phyloP scores from a whole-genome alignment of 129 eudicot genomes.

The Flaveria linearis region DNA sequence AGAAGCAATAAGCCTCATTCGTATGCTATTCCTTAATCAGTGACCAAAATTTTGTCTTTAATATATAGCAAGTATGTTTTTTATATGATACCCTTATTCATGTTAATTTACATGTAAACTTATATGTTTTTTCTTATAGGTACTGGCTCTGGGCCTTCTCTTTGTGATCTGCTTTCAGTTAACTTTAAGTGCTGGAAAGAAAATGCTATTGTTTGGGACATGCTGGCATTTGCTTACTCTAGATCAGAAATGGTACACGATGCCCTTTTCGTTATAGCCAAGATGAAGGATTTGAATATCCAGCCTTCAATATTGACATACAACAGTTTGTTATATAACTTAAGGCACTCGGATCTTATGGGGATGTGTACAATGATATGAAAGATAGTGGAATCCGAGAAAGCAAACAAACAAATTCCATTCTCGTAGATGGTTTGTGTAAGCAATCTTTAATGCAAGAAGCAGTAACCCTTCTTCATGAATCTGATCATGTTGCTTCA shows the following conservation, averaged over 20 bases:
- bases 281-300: constrained; percentile 67
- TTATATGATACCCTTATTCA: constrained; percentile 5
- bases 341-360: constrained; percentile 57
- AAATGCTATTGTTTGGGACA: constrained; percentile 72
- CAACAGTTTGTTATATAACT: constrained; percentile 71
- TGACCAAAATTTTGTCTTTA: not conserved
- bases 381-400: constrained; percentile 44
- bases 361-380: constrained; percentile 64
- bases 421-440: constrained; percentile 77
- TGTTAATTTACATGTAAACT: constrained; percentile 11
- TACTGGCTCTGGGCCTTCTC: constrained; percentile 69
- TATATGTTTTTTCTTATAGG: constrained; percentile 52
- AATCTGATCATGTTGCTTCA: constrained; percentile 48
- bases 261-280: constrained; percentile 69
- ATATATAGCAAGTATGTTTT: constrained; percentile 1
- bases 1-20: not conserved
- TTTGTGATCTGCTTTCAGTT: constrained; percentile 60
- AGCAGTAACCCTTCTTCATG: constrained; percentile 52
- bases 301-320: constrained; percentile 72
- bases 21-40: not conserved
- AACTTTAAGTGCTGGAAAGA: constrained; percentile 53
- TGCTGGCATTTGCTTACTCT: constrained; percentile 79
- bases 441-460: constrained; percentile 66
- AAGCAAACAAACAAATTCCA: constrained; percentile 59
- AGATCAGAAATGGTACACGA: constrained; percentile 73